Evolutionary conservation across 805 yeast genomes (phyloP).

Genomic region (Zygotorulaspora chibaensis): DNA sequence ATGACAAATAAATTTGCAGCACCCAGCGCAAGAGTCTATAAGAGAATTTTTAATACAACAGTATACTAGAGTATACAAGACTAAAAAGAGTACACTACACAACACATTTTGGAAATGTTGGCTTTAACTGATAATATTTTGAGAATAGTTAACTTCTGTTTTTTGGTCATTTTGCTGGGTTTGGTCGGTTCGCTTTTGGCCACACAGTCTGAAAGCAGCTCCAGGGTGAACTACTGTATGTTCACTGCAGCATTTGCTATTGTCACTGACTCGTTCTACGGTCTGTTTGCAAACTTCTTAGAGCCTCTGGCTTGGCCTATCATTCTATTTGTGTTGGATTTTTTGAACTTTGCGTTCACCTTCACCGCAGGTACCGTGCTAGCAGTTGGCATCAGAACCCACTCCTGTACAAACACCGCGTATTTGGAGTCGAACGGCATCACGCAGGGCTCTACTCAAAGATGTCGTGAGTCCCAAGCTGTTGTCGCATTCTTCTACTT

Average conservation of each 20-base stretch:
- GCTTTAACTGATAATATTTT: constrained; percentile 71
- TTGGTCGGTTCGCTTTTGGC: constrained; percentile 85
- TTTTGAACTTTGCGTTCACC: constrained; percentile 85
- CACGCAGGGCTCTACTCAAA: constrained; percentile 68
- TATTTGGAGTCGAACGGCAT: constrained; percentile 65
- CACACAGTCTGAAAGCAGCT: constrained; percentile 48
- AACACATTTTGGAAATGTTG: constrained; percentile 41
- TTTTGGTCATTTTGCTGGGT: constrained; percentile 77
- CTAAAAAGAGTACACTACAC: no score
- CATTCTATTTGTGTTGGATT: constrained; percentile 68
- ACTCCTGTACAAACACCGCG: constrained; percentile 69
- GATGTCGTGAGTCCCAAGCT: constrained; percentile 96
- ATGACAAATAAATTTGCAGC: background rate
- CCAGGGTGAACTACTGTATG: constrained; percentile 85
- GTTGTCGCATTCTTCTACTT: constrained; percentile 78
- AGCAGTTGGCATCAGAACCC: constrained; percentile 84
- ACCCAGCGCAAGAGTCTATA: background rate
- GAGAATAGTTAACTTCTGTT: constrained; percentile 69
- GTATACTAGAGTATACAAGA: background rate
- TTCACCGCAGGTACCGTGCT: constrained; percentile 92
- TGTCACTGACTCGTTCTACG: constrained; percentile 75
- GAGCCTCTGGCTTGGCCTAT: constrained; percentile 81
- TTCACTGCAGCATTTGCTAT: constrained; percentile 87
- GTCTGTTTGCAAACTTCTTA: constrained; percentile 69
- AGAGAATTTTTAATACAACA: background rate